These are phyloP conservation scores for Metschnikowia reukaufii DNA, from an alignment of 805 yeast species.

Conservation along the genomic window DNA sequence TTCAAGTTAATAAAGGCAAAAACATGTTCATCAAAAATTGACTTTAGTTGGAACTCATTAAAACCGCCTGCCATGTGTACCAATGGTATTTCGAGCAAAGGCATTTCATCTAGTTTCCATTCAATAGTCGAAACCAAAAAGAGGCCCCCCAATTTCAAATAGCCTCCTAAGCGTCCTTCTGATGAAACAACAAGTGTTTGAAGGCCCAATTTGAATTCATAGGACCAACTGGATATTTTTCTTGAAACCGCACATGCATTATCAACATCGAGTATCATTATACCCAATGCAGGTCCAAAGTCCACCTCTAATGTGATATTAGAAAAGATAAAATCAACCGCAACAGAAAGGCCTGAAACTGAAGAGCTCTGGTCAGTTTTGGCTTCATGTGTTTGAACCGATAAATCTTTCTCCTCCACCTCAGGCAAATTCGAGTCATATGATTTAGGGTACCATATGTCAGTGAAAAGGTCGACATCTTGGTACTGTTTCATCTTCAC, in stretches of 20 bases:
- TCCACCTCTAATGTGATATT: constrained; percentile 61
- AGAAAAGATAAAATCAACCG: constrained; percentile 54
- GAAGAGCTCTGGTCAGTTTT: neutral
- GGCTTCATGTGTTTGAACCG: neutral
- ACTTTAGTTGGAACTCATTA: constrained; percentile 53
- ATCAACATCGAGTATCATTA: constrained; percentile 53
- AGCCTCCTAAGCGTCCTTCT: constrained; percentile 81
- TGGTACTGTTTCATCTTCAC: constrained; percentile 83
- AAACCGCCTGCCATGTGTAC: constrained; percentile 62
- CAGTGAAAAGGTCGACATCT: constrained; percentile 77
- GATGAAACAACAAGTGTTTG: constrained; percentile 52
- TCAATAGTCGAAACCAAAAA: constrained; percentile 63
- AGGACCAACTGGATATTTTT: constrained; percentile 69
- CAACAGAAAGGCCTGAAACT: constrained; percentile 67
- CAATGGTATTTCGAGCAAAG: constrained; percentile 58
- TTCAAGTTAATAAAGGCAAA: constrained; percentile 64
- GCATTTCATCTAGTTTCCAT: constrained; percentile 56
- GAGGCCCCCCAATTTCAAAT: constrained; percentile 48
- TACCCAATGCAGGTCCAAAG: constrained; percentile 82
- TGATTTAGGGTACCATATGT: constrained; percentile 69
- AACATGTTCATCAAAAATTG: constrained; percentile 82
- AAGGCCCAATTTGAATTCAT: constrained; percentile 62
- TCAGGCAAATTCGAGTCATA: neutral
- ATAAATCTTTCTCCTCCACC: constrained; percentile 6
- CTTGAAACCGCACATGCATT: constrained; percentile 67